Percentiles rank a stretch among this genome's conserved stretches.
Conservation (phyloP, 495 filamentous ascomycete species). For the Penicillium coffeae region DNA sequence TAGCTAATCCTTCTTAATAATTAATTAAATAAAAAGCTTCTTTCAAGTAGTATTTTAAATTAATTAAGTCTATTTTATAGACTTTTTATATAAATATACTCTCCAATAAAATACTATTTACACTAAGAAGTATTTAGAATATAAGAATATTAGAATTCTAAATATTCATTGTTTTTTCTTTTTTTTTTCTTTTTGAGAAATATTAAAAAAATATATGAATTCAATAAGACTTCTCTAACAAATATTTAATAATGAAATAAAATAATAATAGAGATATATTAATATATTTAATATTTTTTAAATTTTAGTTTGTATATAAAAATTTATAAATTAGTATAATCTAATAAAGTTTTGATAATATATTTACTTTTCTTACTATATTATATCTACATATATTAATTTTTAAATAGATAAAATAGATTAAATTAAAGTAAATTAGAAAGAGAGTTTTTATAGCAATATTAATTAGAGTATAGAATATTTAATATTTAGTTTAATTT, state of each 20-base stretch:
- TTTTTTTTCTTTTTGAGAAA: not conserved
- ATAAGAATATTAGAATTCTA: too few relatives aligned
- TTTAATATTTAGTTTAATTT: not conserved
- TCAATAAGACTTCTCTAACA: not conserved
- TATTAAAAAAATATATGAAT: not conserved
- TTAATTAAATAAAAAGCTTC: constrained; percentile 5
- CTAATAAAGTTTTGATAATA: not conserved
- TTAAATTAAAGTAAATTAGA: not conserved
- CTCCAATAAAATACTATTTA: too few relatives aligned
- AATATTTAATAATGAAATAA: not conserved
- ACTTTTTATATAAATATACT: not conserved
- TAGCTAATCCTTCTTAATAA: not conserved
- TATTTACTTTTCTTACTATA: not conserved
- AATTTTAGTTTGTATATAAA: not conserved
- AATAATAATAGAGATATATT: not conserved
- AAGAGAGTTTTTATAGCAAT: not conserved
- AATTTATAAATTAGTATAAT: not conserved
- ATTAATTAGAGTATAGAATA: not conserved
- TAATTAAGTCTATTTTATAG: not conserved
- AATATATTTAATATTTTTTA: not conserved
- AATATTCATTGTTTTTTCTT: too few relatives aligned
- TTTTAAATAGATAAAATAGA: not conserved
- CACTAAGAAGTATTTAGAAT: too few relatives aligned
- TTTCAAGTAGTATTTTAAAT: too few relatives aligned
- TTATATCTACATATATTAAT: too few relatives aligned